Evolutionary conservation across 2,329 filamentous ascomycete genomes (phyloP), one percentile per base, ranked within the genome.

Genomic region (Apiospora rasikravindrae): DNA sequence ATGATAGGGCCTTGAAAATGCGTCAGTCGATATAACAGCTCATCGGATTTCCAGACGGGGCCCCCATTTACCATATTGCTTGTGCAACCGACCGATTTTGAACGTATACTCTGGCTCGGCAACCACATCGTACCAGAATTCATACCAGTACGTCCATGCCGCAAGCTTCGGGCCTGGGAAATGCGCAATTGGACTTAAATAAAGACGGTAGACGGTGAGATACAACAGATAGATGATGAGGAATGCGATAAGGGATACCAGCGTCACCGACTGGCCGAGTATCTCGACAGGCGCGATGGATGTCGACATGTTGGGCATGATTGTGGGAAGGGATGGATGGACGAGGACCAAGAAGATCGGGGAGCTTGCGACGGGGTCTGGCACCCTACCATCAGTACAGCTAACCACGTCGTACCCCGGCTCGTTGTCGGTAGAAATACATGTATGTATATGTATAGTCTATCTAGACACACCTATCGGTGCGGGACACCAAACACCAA

Each of bases 111-210:
- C 53, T 8, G 53, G 53, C 53, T 64, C 53, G 24, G 26, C 26
- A 33, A 64, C 29, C 11, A 26, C 51, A 11, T 61, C 53, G 26
- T 64, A 64, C 53, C 53, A 64, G 33, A 64, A 64, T 10, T 64
- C 53, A 19, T 64, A 64, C 26, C 53, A 64, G 26, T 64, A 64
- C n/a, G 24, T 64, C 53, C 53, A 64, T 19, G 26, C 53, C 53
- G 53, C 53, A 16, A 64, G 53, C 26, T 16, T 64, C 53, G 53
- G 53, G 8, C 53, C 53, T 37, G 33, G 53, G 4, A 64, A 64
- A 33, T 64, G 26, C 26, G 26, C 24, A 4, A 64, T 64, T 37
- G 51, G 51, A 61, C 51, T 26, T n/a, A 61, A 10, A 22, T 16
- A 24, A 8, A 61, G 51, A 26, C 51, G 51, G 51, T 61, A 61